Percentiles rank a stretch among this genome's conserved stretches.
Conservation (phyloP, 2,329 filamentous ascomycete species). For the Hypoxylon sp. region DNA sequence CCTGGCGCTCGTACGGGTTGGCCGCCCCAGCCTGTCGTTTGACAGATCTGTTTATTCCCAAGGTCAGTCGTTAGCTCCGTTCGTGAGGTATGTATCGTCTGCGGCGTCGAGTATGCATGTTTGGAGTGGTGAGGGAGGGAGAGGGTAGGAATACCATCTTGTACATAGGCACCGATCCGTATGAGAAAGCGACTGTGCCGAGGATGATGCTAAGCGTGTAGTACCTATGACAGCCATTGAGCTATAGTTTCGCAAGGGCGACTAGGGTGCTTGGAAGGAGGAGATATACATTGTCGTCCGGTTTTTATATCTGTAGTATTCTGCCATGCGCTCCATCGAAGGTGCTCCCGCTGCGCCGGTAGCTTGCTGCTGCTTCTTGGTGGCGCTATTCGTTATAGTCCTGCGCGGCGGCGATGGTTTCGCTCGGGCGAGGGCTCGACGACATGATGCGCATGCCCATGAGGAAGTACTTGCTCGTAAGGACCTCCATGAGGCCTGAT, state of each 20-base stretch:
- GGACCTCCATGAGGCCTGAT: constrained; percentile 56
- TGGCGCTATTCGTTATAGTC: constrained; percentile 48
- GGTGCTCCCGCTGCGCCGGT: constrained; percentile 56
- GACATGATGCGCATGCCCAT: constrained; percentile 54
- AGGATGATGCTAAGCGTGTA: constrained; percentile 84
- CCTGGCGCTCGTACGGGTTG: constrained; percentile 88
- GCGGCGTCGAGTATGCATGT: constrained; percentile 2
- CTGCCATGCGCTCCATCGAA: constrained; percentile 75
- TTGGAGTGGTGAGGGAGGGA: background rate
- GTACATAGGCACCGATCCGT: constrained; percentile 88
- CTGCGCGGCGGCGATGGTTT: constrained; percentile 46
- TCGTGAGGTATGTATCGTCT: too few species aligned
- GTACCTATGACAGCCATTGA: constrained; percentile 64
- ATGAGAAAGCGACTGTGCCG: constrained; percentile 83
- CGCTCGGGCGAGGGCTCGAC: constrained; percentile 46
- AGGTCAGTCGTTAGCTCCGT: background rate
- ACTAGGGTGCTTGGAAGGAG: constrained; percentile 14
- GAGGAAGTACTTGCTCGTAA: constrained; percentile 43
- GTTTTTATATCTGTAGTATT: constrained; percentile 77
- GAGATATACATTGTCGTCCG: constrained; percentile 71
- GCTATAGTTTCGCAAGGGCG: constrained; percentile 22
- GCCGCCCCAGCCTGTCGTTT: constrained; percentile 91
- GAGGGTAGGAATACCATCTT: constrained; percentile 75
- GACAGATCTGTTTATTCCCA: constrained; percentile 73
- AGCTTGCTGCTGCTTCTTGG: constrained; percentile 50